Percentiles rank a stretch among this genome's conserved stretches.
Conservation (phyloP, 257 asterid genomes). For the Solanum ossicruentum region DNA sequence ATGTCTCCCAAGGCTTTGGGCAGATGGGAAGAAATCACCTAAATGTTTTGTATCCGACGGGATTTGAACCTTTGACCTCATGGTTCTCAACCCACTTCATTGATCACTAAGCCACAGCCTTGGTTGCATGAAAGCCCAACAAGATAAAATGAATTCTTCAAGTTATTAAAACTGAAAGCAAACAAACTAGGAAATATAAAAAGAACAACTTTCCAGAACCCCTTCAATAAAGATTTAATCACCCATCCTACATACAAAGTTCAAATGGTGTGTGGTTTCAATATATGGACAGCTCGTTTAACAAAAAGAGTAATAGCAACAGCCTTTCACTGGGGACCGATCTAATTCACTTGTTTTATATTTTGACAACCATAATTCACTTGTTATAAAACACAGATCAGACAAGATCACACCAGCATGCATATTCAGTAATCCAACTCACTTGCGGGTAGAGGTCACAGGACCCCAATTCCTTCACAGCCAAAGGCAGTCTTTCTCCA, state of each 20-base stretch:
- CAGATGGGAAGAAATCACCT: not conserved
- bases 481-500: conserved; percentile 93
- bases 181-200: not conserved
- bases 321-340: not conserved
- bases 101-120: not conserved
- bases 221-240: not conserved
- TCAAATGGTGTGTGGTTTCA: not conserved
- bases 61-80: not conserved
- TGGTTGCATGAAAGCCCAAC: not conserved
- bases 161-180: not conserved
- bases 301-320: not conserved
- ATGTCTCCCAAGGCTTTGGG: not conserved
- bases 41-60: not conserved
- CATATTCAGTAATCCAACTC: conserved; percentile 4
- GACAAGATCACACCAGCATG: not conserved
- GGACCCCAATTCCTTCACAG: conserved; percentile 91
- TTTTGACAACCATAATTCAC: not conserved
- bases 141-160: not conserved
- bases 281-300: not conserved
- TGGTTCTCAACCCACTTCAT: not conserved
- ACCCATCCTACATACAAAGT: not conserved
- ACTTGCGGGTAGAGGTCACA: conserved; percentile 99
- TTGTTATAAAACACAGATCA: not conserved
- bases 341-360: not conserved
- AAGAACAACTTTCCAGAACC: not conserved